phyloP scores from a whole-genome alignment of 306 rosid species.

The Hippophae gyantsensis region DNA sequence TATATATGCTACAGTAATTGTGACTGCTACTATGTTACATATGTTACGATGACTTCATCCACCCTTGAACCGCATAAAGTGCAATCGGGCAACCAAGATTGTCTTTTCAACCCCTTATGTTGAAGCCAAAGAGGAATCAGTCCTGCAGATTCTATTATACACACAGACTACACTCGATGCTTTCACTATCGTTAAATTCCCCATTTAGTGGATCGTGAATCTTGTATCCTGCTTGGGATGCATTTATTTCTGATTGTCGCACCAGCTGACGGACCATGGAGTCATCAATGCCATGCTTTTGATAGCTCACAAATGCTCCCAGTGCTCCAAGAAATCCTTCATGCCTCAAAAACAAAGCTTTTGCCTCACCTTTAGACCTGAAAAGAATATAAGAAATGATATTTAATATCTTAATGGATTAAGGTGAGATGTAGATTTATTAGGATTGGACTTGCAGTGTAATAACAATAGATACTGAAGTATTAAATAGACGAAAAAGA shows the following conservation, averaged over 20 bases:
- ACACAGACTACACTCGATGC: conserved; percentile 64
- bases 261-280: conserved; percentile 32
- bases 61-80: conserved; percentile 5
- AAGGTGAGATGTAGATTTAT: too few relatives aligned
- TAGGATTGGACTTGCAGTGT: too few relatives aligned
- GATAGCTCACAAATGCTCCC: conserved; percentile 76
- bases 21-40: conserved; percentile 17
- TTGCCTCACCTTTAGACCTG: conserved; percentile 96
- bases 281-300: conserved; percentile 51
- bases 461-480: too few relatives aligned
- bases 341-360: conserved; percentile 85
- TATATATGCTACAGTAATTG: conserved; percentile 9
- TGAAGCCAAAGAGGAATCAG: not conserved
- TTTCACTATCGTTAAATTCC: conserved; percentile 52
- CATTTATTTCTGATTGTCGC: conserved; percentile 30
- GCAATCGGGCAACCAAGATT: conserved; percentile 40
- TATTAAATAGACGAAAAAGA: not conserved
- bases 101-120: conserved; percentile 15
- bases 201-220: conserved; percentile 25
- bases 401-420: not conserved
- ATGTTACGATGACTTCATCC: conserved; percentile 14
- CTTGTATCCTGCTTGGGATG: conserved; percentile 32
- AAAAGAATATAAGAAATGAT: not conserved
- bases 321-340: conserved; percentile 97
- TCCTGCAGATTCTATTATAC: conserved; percentile 27